Evolutionary conservation across 2,329 filamentous ascomycete genomes (phyloP), one percentile per base, ranked within the genome.

Genomic region (Fusarium hostae): DNA sequence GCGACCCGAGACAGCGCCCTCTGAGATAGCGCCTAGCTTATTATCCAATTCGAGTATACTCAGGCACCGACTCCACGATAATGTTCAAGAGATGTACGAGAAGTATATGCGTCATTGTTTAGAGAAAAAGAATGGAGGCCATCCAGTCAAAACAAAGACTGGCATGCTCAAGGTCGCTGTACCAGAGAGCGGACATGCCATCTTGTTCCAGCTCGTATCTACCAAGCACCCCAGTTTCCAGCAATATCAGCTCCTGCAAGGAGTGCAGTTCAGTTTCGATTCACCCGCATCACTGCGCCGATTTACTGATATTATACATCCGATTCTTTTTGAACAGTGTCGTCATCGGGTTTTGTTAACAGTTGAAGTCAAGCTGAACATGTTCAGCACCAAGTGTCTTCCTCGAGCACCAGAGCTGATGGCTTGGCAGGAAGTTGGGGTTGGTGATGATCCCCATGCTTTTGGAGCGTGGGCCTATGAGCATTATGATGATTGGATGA

Each of bases 81-180:
- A 34, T 9, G 13, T 52, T 11, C 12, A 52, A 8, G 0, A 28
- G 20, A 26, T 52, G 7, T 52, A 39, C 24, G 4, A 4, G 9
- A 8, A 16, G 3, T 7, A 52, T 37, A 39, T 9, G 35, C 28
- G 13, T n/a, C n/a, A 26, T 28, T 20, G 22, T 26, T 37, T 52
- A 15, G n/a, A 16, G 9, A 1, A 16, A 16, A 18, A n/a, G n/a
- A 22, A 26, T 11, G 0, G 8, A 8, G 22, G 34, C 18, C 15
- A 5, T 16, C 34, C 18, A 20, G 3, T 11, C 16, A 26, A 37
- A n/a, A 37, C 48, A 26, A 37, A 16, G 16, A 16, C 18, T 24
- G 34, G 24, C 34, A 9, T 52, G 16, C 24, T 52, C 34, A 5
- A n/a, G 26, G 50, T 52, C 50, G 10, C 18, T 16, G 48, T 52